Conservation (phyloP, 73 alveolate species). For the Durusdinium trenchii region DNA sequence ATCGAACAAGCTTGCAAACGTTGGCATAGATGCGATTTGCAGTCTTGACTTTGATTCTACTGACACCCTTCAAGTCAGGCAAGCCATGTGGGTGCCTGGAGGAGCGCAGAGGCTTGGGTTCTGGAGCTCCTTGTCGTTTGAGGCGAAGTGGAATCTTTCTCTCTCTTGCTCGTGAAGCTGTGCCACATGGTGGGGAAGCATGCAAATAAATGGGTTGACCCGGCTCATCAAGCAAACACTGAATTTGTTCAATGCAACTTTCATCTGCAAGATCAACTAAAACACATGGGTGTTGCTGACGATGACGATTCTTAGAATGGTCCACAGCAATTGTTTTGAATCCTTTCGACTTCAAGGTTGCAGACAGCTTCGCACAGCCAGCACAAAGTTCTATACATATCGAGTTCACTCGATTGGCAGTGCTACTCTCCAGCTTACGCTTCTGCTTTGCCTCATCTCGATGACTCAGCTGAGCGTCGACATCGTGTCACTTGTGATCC, state of each 20-base stretch:
- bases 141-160: background rate
- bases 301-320: background rate
- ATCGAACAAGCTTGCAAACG: background rate
- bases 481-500: background rate
- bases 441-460: background rate
- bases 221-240: no score
- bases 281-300: background rate
- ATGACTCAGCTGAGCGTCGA: background rate
- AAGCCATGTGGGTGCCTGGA: background rate
- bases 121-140: background rate
- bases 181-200: constrained; percentile 25
- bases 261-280: background rate
- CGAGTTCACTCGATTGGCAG: background rate
- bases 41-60: background rate
- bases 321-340: background rate
- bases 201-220: no score
- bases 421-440: background rate
- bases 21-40: background rate
- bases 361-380: background rate
- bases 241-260: no score
- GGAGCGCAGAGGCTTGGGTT: constrained; percentile 16
- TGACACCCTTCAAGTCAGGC: background rate
- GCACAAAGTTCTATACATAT: background rate
- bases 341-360: background rate
- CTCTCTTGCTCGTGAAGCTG: background rate